phyloP scores from a whole-genome alignment of 106 monocot species.

The Narthecium ossifragum region DNA sequence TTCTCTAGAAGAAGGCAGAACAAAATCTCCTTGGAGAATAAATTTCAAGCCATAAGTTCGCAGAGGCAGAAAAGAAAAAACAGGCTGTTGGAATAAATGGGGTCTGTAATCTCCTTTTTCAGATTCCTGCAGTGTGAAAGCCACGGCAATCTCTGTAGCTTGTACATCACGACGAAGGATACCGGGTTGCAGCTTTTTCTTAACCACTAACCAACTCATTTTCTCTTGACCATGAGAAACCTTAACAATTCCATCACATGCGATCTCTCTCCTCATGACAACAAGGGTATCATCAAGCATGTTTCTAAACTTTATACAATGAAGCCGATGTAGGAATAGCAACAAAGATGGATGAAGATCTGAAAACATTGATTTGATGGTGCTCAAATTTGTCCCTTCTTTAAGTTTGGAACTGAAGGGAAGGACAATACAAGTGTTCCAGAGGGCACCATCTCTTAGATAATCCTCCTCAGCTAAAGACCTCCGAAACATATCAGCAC shows the following conservation, averaged over 20 bases:
- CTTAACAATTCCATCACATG: constrained; percentile 74
- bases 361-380: constrained; percentile 75
- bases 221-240: constrained; percentile 75
- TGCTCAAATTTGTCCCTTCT: constrained; percentile 31
- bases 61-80: constrained; percentile 96
- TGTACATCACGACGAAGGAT: constrained; percentile 60
- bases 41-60: constrained; percentile 94
- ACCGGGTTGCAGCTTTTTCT: constrained; percentile 43
- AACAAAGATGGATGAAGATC: constrained; percentile 97
- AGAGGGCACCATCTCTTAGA: constrained; percentile 19
- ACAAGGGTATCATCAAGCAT: constrained; percentile 47
- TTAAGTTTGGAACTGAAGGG: constrained; percentile 67
- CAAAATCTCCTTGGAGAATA: constrained; percentile 98
- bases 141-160: constrained; percentile 82
- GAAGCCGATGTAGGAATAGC: constrained; percentile 74
- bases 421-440: constrained; percentile 92
- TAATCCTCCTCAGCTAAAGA: constrained; percentile 39
- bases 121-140: constrained; percentile 77
- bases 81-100: constrained; percentile 68
- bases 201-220: constrained; percentile 89
- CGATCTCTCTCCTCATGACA: constrained; percentile 61
- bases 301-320: constrained; percentile 83
- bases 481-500: constrained; percentile 26
- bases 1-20: constrained; percentile 96
- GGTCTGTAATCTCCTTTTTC: constrained; percentile 58